Evolutionary conservation across 2,329 filamentous ascomycete species (phyloP).

Genomic region (Alternaria longipes): DNA sequence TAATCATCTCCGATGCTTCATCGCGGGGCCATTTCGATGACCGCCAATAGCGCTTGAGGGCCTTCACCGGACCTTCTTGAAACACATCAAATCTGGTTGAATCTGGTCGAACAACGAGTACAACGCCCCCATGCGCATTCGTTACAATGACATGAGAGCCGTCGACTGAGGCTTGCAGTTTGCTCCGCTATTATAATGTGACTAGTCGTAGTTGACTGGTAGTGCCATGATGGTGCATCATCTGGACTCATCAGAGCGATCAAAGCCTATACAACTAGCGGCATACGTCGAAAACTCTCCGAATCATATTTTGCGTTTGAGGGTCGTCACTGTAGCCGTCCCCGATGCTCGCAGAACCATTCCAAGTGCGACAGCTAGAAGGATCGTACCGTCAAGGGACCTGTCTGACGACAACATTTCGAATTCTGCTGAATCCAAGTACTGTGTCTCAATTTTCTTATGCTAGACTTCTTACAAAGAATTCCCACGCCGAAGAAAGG

Average conservation of each 20-base stretch:
- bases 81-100: constrained; percentile 26
- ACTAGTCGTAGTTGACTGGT: constrained; percentile 21
- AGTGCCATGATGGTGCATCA: constrained; percentile 21
- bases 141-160: constrained; percentile 14
- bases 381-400: not conserved
- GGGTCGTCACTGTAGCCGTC: constrained; percentile 12
- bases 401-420: not conserved
- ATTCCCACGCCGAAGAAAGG: constrained; percentile 5
- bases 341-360: constrained; percentile 11
- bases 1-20: constrained; percentile 31
- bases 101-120: constrained; percentile 24
- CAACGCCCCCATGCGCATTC: constrained; percentile 17
- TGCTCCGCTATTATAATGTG: constrained; percentile 17
- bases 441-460: constrained; percentile 9
- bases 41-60: constrained; percentile 31
- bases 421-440: constrained; percentile 3
- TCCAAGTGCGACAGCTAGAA: constrained; percentile 4
- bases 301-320: constrained; percentile 26
- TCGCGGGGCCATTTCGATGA: constrained; percentile 21
- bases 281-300: constrained; percentile 25
- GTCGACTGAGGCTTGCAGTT: constrained; percentile 8
- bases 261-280: constrained; percentile 20
- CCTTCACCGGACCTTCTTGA: constrained; percentile 20
- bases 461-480: constrained; percentile 1
- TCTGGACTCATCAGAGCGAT: constrained; percentile 17